Evolutionary conservation across 1,139 yeast species (phyloP).

Genomic region (Debaryomycetaceae sp.): DNA sequence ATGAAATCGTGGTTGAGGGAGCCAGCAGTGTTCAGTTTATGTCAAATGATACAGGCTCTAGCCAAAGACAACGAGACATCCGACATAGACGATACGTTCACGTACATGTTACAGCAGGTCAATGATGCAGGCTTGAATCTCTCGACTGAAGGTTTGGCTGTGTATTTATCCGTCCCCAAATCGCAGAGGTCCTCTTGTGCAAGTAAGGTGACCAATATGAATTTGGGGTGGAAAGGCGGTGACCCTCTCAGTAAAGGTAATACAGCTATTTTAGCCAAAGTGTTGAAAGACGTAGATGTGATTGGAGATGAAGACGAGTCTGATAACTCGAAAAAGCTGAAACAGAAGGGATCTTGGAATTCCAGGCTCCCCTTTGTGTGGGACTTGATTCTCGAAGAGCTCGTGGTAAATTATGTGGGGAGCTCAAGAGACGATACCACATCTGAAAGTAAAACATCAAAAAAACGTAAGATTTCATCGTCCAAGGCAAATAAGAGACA

Average conservation of each 20-base stretch:
- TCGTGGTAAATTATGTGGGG: constrained; percentile 18
- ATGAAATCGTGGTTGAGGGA: constrained; percentile 85
- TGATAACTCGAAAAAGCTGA: constrained; percentile 23
- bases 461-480: constrained; percentile 28
- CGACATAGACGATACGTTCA: constrained; percentile 18
- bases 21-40: constrained; percentile 69
- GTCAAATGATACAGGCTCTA: constrained; percentile 39
- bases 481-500: constrained; percentile 32
- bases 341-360: constrained; percentile 68
- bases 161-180: constrained; percentile 53
- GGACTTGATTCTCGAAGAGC: constrained; percentile 55
- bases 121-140: constrained; percentile 55
- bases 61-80: constrained; percentile 8
- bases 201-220: constrained; percentile 20
- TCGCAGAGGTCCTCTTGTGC: constrained; percentile 24
- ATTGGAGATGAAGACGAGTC: constrained; percentile 31
- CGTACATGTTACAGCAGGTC: constrained; percentile 35
- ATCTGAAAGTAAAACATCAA: constrained; percentile 14
- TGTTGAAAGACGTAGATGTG: constrained; percentile 55
- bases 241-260: constrained; percentile 76
- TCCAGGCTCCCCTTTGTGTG: constrained; percentile 84
- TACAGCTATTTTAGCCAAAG: constrained; percentile 55
- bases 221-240: constrained; percentile 60
- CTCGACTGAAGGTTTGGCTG: constrained; percentile 78
- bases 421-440: constrained; percentile 17